A percentile compares a stretch with the other conserved stretches of the same genome.
Conservation (phyloP, 2,329 filamentous ascomycete species). For the Trematosphaeria pertusa region DNA sequence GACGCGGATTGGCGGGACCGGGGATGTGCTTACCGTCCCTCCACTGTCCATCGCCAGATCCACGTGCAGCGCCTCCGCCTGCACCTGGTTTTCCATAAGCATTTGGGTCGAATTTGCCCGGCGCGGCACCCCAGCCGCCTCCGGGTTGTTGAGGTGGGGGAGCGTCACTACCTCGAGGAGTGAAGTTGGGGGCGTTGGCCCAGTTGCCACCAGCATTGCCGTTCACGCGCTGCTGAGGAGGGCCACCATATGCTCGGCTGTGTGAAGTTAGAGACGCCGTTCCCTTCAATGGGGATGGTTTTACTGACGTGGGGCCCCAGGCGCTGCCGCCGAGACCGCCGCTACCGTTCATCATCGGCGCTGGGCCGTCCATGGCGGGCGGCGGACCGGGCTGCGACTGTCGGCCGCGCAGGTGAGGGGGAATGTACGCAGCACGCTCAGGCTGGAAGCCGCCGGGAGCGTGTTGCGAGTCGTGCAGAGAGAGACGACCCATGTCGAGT, state of each 20-base stretch:
- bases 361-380: conserved; percentile 50
- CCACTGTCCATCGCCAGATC: conserved; percentile 96
- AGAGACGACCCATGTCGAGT: conserved; percentile 81
- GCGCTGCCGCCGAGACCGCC: conserved; percentile 67
- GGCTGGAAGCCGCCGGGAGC: conserved; percentile 58
- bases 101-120: conserved; percentile 66
- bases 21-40: conserved; percentile 95
- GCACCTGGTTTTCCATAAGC: conserved; percentile 64
- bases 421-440: conserved; percentile 79
- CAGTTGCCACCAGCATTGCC: conserved; percentile 66
- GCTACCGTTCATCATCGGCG: conserved; percentile 52
- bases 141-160: conserved; percentile 34
- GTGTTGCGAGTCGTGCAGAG: conserved; percentile 71
- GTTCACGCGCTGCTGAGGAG: conserved; percentile 50
- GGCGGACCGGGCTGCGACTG: conserved; percentile 36
- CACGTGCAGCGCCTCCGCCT: conserved; percentile 66
- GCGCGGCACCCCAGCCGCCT: conserved; percentile 49
- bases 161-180: conserved; percentile 52
- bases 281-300: neutral
- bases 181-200: conserved; percentile 66
- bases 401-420: conserved; percentile 75
- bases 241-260: conserved; percentile 40
- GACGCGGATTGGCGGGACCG: conserved; percentile 83
- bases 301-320: conserved; percentile 58
- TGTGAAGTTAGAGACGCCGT: conserved; percentile 23